Conservation (phyloP, 2,329 filamentous ascomycete genomes). For the Scytalidium lignicola region DNA sequence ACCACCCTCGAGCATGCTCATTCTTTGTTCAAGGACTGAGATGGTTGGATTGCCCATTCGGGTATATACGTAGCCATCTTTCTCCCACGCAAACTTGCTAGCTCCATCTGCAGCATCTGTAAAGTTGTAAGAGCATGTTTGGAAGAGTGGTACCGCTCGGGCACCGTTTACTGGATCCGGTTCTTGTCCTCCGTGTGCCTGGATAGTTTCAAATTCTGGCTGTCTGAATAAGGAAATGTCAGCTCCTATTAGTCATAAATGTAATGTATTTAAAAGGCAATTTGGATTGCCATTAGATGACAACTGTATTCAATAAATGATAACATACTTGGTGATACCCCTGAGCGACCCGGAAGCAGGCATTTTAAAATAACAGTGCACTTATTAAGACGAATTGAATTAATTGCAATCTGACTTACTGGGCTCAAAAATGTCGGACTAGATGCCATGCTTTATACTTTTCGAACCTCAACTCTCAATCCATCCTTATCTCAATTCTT, state of each 20-base stretch:
- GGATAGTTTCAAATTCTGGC: constrained; percentile 46
- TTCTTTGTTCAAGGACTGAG: constrained; percentile 64
- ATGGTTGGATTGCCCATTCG: constrained; percentile 54
- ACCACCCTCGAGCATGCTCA: constrained; percentile 63
- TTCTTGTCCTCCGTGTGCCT: constrained; percentile 55
- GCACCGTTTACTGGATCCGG: constrained; percentile 60
- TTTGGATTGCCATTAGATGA: no score
- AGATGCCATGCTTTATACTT: no score
- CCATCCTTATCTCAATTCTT: no score
- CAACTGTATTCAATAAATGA: no score
- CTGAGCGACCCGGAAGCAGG: constrained; percentile 13
- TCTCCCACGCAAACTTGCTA: constrained; percentile 64
- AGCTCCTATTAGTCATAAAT: no score
- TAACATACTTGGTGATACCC: constrained; percentile 10
- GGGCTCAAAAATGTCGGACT: no score
- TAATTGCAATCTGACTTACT: no score
- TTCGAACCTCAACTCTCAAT: no score
- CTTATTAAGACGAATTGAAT: no score
- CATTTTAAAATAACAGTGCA: constrained; percentile 1
- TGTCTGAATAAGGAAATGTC: constrained; percentile 4
- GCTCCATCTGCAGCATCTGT: constrained; percentile 66
- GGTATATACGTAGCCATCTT: constrained; percentile 68
- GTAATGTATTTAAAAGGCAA: no score
- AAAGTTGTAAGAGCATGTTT: constrained; percentile 62
- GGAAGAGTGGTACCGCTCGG: constrained; percentile 65